phyloP scores from a whole-genome alignment of 208 protist genomes.

The Histomonas meleagridis region DNA sequence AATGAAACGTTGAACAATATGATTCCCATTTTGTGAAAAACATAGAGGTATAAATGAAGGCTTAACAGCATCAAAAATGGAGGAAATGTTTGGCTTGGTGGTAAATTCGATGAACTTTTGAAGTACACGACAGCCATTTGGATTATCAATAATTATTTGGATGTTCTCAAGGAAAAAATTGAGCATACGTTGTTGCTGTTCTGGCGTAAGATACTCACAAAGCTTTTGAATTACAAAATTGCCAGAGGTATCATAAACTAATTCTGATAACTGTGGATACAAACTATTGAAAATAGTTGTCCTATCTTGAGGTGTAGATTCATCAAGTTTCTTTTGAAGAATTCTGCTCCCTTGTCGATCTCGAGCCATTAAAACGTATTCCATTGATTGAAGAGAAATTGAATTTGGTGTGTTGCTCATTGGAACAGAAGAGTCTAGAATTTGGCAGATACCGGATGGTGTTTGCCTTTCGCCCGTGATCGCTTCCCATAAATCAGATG shows the following conservation, averaged over 20 bases:
- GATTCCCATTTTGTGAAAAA: conserved; percentile 32
- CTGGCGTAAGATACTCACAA: not conserved
- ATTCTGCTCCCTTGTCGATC: not conserved
- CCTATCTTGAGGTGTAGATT: not conserved
- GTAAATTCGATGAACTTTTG: conserved; percentile 24
- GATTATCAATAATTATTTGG: not conserved
- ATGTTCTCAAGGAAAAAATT: not conserved
- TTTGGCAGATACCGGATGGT: not conserved
- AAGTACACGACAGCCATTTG: not conserved
- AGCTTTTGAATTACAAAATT: conserved; percentile 26
- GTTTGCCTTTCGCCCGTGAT: not conserved
- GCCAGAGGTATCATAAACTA: not conserved
- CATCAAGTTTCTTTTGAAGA: not conserved
- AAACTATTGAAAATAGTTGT: not conserved
- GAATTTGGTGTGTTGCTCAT: not conserved
- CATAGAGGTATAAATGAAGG: not conserved
- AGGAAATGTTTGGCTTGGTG: not conserved
- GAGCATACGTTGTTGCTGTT: not conserved
- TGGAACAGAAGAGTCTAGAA: not conserved
- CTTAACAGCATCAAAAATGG: not conserved
- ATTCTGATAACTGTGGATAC: not conserved
- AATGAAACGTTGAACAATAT: conserved; percentile 34
- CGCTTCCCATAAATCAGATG: not conserved
- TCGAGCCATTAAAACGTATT: not conserved
- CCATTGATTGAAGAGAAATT: not conserved